A percentile compares a stretch with the other conserved stretches of the same genome.
Conservation (phyloP, 164 flowering plant genomes). For the Magnolia kwangsiensis region DNA sequence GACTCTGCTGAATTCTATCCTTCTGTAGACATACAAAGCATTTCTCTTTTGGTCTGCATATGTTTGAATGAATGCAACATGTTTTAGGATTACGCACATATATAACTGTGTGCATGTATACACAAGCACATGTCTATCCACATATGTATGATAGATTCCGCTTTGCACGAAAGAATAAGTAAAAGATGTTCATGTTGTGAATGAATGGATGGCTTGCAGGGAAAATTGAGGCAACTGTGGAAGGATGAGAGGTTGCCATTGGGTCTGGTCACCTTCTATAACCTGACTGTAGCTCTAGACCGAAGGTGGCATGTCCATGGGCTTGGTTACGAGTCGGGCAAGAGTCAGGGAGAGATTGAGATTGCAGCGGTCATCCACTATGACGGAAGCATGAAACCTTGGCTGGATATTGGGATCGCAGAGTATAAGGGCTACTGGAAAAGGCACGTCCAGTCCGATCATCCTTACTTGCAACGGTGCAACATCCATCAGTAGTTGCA, state of each 20-base stretch:
- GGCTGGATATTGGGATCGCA: conserved; percentile 77
- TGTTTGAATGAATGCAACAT: too few species aligned
- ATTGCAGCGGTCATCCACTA: conserved; percentile 82
- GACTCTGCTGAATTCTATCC: too few species aligned
- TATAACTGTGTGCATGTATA: too few species aligned
- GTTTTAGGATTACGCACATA: too few species aligned
- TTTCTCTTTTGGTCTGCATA: too few species aligned
- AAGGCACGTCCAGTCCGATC: conserved; percentile 48
- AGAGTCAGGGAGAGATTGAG: conserved; percentile 40
- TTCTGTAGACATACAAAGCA: too few species aligned
- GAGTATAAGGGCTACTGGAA: conserved; percentile 77
- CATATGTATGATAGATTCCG: too few species aligned
- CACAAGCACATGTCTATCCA: too few species aligned
- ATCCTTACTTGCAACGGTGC: conserved; percentile 78
- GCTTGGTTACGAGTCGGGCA: conserved; percentile 59
- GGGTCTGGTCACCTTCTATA: conserved; percentile 79
- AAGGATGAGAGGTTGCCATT: conserved; percentile 72
- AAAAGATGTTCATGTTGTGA: too few species aligned
- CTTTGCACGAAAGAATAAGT: too few species aligned
- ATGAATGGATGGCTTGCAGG: conserved; percentile 38
- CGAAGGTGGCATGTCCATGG: conserved; percentile 79
- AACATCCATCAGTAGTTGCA: conserved; percentile 55
- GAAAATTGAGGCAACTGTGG: conserved; percentile 52
- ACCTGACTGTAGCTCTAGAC: conserved; percentile 55
- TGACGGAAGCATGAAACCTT: conserved; percentile 85